Conservation (phyloP, 106 monocot genomes). For the Triglochin maritima region DNA sequence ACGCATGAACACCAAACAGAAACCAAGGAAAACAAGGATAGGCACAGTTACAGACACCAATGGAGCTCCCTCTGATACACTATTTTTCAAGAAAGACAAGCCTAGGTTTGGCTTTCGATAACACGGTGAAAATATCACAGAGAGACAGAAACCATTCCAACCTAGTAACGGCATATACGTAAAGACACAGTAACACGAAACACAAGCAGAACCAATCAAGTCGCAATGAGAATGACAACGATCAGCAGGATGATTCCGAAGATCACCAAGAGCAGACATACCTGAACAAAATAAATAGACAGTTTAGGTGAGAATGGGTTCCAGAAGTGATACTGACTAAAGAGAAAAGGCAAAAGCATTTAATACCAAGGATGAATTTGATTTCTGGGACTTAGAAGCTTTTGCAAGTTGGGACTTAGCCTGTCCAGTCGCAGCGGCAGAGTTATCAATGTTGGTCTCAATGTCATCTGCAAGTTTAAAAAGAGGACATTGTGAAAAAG, state of each 20-base stretch:
- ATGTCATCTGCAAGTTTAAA: conserved; percentile 59
- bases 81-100: too few relatives aligned
- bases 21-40: too few relatives aligned
- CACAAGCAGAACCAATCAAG: conserved; percentile 11
- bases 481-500: not conserved
- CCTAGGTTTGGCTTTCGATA: too few relatives aligned
- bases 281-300: conserved; percentile 24
- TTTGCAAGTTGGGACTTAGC: conserved; percentile 57
- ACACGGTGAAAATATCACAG: too few relatives aligned
- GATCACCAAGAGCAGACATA: conserved; percentile 80
- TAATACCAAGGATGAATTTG: conserved; percentile 72
- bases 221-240: conserved; percentile 53
- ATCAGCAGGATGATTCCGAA: conserved; percentile 70
- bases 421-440: conserved; percentile 40
- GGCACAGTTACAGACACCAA: too few relatives aligned
- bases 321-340: not conserved
- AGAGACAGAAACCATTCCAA: too few relatives aligned
- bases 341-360: not conserved
- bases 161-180: too few relatives aligned
- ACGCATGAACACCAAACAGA: too few relatives aligned
- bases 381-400: conserved; percentile 68
- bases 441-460: conserved; percentile 53
- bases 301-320: not conserved
- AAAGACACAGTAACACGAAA: too few relatives aligned
- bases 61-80: too few relatives aligned